Evolutionary conservation across 2,329 filamentous ascomycete species (phyloP).

Genomic region (Paramyrothecium sp.): DNA sequence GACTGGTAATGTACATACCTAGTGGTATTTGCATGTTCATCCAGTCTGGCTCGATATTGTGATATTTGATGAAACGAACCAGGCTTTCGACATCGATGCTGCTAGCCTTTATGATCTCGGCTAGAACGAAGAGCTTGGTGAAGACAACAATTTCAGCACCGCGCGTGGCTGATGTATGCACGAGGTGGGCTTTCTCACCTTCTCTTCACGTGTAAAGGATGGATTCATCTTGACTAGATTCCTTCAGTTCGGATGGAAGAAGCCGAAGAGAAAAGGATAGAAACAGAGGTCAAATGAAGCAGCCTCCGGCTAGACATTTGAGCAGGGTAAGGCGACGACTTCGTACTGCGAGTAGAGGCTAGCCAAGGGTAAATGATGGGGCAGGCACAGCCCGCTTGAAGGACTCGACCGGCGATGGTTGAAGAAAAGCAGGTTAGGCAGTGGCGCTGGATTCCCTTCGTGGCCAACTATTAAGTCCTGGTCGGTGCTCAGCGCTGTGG

Average conservation of each 20-base stretch:
- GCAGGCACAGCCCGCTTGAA: not conserved
- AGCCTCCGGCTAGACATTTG: slow-evolving; percentile 1
- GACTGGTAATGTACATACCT: slow-evolving; percentile 30
- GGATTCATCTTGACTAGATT: not conserved
- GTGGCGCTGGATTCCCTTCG: no score
- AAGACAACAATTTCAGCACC: not conserved
- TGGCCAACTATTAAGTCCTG: no score
- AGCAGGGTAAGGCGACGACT: not conserved
- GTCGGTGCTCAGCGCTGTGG: no score
- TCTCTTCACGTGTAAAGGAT: not conserved
- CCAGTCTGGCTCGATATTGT: slow-evolving; percentile 42
- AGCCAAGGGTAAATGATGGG: not conserved
- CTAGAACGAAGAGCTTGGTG: slow-evolving; percentile 52
- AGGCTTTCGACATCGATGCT: slow-evolving; percentile 44
- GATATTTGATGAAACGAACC: slow-evolving; percentile 43
- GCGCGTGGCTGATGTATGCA: not conserved
- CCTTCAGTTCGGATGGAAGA: not conserved
- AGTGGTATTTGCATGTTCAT: slow-evolving; percentile 46
- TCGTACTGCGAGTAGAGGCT: not conserved
- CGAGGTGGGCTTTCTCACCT: not conserved
- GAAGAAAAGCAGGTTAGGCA: no score
- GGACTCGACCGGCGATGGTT: no score
- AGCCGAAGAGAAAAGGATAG: not conserved
- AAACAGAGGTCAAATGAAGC: not conserved
- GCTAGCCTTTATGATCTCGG: slow-evolving; percentile 58